Evolutionary conservation across 345 rosid species (phyloP), one percentile per base, ranked within the genome.

Genomic region (Populus ilicifolia): DNA sequence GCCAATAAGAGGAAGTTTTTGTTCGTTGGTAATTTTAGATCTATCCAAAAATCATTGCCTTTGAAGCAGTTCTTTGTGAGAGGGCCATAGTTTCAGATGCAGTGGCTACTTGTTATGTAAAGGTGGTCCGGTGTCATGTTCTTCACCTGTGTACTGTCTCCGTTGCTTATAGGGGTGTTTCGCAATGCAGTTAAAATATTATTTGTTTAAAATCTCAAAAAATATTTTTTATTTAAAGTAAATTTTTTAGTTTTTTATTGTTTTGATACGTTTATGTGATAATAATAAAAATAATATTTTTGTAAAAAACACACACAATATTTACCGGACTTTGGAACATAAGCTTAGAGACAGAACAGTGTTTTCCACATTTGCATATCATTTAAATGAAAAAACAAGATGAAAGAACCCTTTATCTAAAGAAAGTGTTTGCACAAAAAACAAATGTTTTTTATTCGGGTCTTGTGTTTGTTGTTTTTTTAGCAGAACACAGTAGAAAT

Each of bases 21-120:
- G 75, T 75, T 76, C 78, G 87, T 27, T 80, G 89, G 81, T 75
- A 85, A 69, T 44, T 63, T 54, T 46, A 75, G 72, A 81, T 70
- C 65, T 27, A 61, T 73, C 75, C 71, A 25, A 5, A 20, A 79
- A 78, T 81, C 72, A 84, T 80, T 73, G 38, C 83, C 52, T 59
- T 63, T 54, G 44, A 9, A 80, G 56, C 65, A 13, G 43, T 64
- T 80, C 81, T 79, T 82, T 76, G 79, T 50, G 9, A 3, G 14
- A 73, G 67, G 83, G 75, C 61, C 67, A 67, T 70, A 50, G 66
- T 39, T 81, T 43, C 38, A 43, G 38, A 35, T 65, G 29, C 46
- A 67, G 82, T 87, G 76, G 48, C 74, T 59, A 46, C 78, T 75
- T 62, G 71, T 38, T 65, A 9, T 77, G 36, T 8, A 9, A 23